Evolutionary conservation across 805 yeast genomes (phyloP), one percentile per base, ranked within the genome.

Genomic region (Kodamaea nitidulidarum): DNA sequence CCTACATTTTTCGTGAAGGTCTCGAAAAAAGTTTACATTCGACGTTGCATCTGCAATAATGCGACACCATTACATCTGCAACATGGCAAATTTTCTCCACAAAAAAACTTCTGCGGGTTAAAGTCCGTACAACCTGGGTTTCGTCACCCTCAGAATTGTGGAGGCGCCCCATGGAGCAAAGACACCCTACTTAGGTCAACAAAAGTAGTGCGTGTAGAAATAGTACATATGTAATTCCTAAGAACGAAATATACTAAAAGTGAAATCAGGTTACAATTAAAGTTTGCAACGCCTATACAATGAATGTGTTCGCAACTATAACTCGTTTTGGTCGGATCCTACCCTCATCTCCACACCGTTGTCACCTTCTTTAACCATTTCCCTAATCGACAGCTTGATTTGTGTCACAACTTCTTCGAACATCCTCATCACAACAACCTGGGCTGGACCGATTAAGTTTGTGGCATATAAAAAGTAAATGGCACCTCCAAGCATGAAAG

Each of bases 371-470:
- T 75, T 46, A 15, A 85, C 62, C 39, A 80, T 56, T 39, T 78
- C 80, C 41, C 78, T 76, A 43, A 85, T 56, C 51, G 76, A 79
- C 35, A 70, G 74, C 50, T 80, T 87, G 11, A 71, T 78, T 15
- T 84, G 76, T 1, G 58, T 63, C 28, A 78, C 55, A 0, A 81
- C 64, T 50, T 84, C 83, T 27, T 76, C 77, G 9, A 73, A 35
- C 53, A 84, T 76, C 14, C 81, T 71, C 41, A 74, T 72, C 4
- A 65, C 74, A 16, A 88, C 78, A 27, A 71, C 65, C 37, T 76
- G 47, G 8, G 90, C 80, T 0, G 96, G 96, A 4, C 83, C 82
- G 66, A 91, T 75, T 58, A 91, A 63, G 47, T 83, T 83, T 56
- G 84, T 69, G 41, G 72, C 74, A 55, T 85, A 82, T 43, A 88